phyloP scores from a whole-genome alignment of 2,329 filamentous ascomycete species.

The Boeremia exigua region DNA sequence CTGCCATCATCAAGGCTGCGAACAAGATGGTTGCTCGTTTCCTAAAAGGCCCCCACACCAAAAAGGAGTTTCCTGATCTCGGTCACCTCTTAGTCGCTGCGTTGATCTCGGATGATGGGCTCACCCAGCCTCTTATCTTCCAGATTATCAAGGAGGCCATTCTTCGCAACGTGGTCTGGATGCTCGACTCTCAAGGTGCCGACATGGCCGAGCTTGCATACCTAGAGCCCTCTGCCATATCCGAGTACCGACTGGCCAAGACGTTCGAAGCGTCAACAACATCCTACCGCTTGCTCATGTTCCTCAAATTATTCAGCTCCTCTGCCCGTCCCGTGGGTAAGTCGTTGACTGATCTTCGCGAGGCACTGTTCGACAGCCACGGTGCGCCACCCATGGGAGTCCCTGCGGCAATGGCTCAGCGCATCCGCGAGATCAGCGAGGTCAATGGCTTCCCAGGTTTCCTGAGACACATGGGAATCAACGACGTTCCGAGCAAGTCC shows the following conservation, averaged over 20 bases:
- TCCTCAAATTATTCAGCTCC: slow-evolving; percentile 58
- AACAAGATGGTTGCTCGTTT: slow-evolving; percentile 52
- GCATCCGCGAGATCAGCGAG: slow-evolving; percentile 53
- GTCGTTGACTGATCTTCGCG: slow-evolving; percentile 49
- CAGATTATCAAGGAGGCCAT: slow-evolving; percentile 58
- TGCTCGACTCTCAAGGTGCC: slow-evolving; percentile 50
- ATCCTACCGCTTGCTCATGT: slow-evolving; percentile 61
- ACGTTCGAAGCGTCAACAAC: slow-evolving; percentile 57
- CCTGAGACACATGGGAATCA: slow-evolving; percentile 53
- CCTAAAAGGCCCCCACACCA: slow-evolving; percentile 49
- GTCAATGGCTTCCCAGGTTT: slow-evolving; percentile 54
- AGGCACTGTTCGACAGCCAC: slow-evolving; percentile 56
- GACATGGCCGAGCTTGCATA: slow-evolving; percentile 55
- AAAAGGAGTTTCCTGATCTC: slow-evolving; percentile 55
- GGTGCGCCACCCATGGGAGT: slow-evolving; percentile 54
- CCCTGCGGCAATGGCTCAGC: slow-evolving; percentile 50
- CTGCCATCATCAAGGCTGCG: slow-evolving; percentile 47
- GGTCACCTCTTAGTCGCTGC: slow-evolving; percentile 57
- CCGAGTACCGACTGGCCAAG: slow-evolving; percentile 54
- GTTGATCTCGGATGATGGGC: slow-evolving; percentile 54
- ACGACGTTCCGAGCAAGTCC: slow-evolving; percentile 20
- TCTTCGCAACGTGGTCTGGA: slow-evolving; percentile 60
- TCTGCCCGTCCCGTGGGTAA: slow-evolving; percentile 50
- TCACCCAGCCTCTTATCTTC: slow-evolving; percentile 50
- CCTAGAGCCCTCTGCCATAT: slow-evolving; percentile 51